Evolutionary conservation across 768 basidiomycete species (phyloP), one percentile per base, ranked within the genome.

Genomic region (Mycena belliarum): DNA sequence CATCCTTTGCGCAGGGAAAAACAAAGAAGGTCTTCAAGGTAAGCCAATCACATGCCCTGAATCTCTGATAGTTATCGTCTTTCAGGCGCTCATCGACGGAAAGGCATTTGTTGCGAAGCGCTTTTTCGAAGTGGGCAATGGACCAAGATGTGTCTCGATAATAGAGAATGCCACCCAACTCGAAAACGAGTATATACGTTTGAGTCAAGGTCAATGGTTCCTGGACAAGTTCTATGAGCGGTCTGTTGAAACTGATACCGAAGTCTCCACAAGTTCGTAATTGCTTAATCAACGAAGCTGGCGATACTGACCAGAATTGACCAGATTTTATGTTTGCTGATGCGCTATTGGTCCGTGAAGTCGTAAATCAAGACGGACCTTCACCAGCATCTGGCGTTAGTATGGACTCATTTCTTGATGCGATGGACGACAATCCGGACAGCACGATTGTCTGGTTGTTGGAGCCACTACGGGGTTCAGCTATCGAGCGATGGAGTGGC

Each of bases 11-110:
- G 2, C 23, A 5, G 2, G 50, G 50, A 1, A 52, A 52, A 26
- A 52, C 50, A 18, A 52, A 52, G 50, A 44, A 54, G 10, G 43
- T 54, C 11, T 54, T 45, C 9, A 29, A 26, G 10, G 52, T 54
- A 46, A 4, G 33, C 16, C 38, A 5, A n/a, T 46, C 4, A 4
- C 51, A 41, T 10, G 11, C 5, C 25, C 6, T 28, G 6, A 29
- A 21, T 2, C 23, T 41, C 6, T 0, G 11, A 18, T 25, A 10
- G 20, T 23, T 4, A 42, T 42, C 5, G n/a, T 43, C n/a, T 23
- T 32, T 12, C 25, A 52, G 50, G 6, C 43, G 2, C 20, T 21
- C 10, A 8, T 52, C 3, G 41, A 20, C 38, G 50, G 41, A 15
- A 21, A 32, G 29, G 4, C 18, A 2, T 43, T 32, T 43, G 50